These are phyloP conservation scores for Phytophthora litchii DNA, from an alignment of 352 stramenopile genomes.

Conservation along the genomic window DNA sequence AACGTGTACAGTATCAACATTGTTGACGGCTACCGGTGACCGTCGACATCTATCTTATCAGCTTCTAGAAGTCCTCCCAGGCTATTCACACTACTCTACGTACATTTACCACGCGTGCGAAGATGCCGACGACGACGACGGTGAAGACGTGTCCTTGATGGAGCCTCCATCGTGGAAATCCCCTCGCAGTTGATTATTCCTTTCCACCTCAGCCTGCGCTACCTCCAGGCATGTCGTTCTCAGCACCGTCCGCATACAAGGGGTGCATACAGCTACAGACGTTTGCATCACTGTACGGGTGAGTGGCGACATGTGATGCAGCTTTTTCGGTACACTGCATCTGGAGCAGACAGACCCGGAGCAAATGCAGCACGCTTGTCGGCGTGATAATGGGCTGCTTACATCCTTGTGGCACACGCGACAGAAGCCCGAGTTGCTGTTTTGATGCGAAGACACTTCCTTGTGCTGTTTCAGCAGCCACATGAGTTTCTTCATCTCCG, in stretches of 20 bases:
- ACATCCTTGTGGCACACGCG: constrained; percentile 35
- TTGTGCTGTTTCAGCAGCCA: constrained; percentile 38
- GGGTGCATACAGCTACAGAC: constrained; percentile 34
- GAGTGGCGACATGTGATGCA: constrained; percentile 40
- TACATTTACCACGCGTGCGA: constrained; percentile 18
- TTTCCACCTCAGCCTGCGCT: constrained; percentile 21
- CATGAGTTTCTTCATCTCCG: constrained; percentile 44
- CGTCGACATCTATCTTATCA: constrained; percentile 5
- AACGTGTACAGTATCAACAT: no score
- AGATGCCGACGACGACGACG: constrained; percentile 18
- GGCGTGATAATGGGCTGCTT: constrained; percentile 18
- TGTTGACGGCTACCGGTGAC: no score
- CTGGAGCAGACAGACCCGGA: constrained; percentile 26
- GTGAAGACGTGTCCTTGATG: constrained; percentile 26
- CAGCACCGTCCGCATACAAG: constrained; percentile 32
- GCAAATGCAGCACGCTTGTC: constrained; percentile 32
- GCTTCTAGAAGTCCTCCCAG: background rate
- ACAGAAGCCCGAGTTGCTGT: constrained; percentile 20
- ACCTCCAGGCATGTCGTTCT: constrained; percentile 30
- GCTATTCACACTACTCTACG: constrained; percentile 5
- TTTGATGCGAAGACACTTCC: background rate
- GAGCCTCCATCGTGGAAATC: constrained; percentile 23
- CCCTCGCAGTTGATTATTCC: background rate
- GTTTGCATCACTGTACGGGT: constrained; percentile 27
- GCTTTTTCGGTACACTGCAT: constrained; percentile 35